Base-by-base conservation (phyloP, 495 filamentous ascomycete species). In the Aspergillus biplanus region DNA sequence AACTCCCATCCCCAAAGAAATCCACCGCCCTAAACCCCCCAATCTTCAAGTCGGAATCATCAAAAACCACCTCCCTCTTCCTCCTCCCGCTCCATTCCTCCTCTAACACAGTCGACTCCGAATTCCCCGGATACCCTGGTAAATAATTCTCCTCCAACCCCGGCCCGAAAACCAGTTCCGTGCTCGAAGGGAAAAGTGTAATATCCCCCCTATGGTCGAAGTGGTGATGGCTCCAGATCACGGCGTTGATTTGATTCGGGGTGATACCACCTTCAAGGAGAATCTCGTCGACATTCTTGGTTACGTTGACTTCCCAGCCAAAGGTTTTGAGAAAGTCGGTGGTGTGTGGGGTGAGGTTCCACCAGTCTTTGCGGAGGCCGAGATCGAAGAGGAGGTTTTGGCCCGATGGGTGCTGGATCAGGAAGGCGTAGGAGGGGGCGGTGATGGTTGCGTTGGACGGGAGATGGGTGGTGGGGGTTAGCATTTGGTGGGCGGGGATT, bases 161-260 rank as follows among this genome's bases (percentile, higher is more conserved):
- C 1, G 82, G 83, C 0, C 87, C 87, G 27, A 88, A 79, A 13
- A 86, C 71, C 0, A 90, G 61, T 1, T 74, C 68, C 1, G 85
- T 85, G 21, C 67, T 74, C n/a, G n/a, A n/a, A n/a, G n/a, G n/a
- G 79, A 59, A 89, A 88, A 1, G 64, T 77, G 75, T 72, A 2
- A 80, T 75, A 52, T 89, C 80, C 6, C 86, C 87, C 6, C 73
- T 76, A 68, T 90, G 88, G 64, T 89, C 87, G 59, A 83, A 83
- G 65, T 90, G 88, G 50, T 71, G 68, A 60, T 88, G 55, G 21
- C 55, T 57, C 81, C 83, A 86, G 52, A 89, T 76, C 35, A 89
- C 76, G 11, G 74, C 81, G 13, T 75, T 15, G 39, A 44, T 44
- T 6, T 44, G 11, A 4, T 11, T 12, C 0, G n/a, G 0, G 39